phyloP scores from a whole-genome alignment of 1,139 yeast genomes.

The Zhuliangozyma blackwelliae region DNA sequence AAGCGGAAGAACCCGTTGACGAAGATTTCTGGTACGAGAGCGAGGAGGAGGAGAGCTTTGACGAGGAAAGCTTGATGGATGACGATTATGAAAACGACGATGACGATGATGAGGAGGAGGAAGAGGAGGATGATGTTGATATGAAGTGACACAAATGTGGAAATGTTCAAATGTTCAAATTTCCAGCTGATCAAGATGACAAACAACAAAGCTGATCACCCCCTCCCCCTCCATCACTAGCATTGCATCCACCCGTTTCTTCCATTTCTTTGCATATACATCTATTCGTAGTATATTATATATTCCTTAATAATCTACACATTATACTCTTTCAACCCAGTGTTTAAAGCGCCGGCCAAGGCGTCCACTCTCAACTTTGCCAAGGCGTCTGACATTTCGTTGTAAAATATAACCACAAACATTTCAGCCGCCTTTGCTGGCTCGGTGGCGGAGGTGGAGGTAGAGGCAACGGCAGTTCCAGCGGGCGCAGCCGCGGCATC shows the following conservation, averaged over 20 bases:
- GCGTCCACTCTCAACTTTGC: conserved; percentile 44
- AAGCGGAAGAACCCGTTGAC: conserved; percentile 63
- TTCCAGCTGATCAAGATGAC: background rate
- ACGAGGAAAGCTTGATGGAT: conserved; percentile 54
- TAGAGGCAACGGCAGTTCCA: no score
- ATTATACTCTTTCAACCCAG: conserved; percentile 31
- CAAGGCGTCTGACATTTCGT: conserved; percentile 29
- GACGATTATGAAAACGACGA: conserved; percentile 52
- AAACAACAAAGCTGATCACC: background rate
- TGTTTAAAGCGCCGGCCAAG: conserved; percentile 24
- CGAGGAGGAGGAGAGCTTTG: conserved; percentile 50
- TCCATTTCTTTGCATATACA: no score
- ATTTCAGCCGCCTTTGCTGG: conserved; percentile 9
- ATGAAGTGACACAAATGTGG: conserved; percentile 11
- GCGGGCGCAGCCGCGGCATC: conserved; percentile 4
- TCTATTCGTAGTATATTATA: no score
- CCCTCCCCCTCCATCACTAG: background rate
- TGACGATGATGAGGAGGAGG: conserved; percentile 57
- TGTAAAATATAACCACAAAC: conserved; percentile 31
- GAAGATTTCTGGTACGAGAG: conserved; percentile 86
- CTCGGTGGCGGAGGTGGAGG: no score
- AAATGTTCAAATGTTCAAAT: no score
- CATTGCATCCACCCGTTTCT: no score
- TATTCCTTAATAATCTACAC: no score
- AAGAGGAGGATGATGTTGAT: conserved; percentile 40